Base-by-base conservation (phyloP, 768 basidiomycete genomes). In the Leccinum rimulosum region DNA sequence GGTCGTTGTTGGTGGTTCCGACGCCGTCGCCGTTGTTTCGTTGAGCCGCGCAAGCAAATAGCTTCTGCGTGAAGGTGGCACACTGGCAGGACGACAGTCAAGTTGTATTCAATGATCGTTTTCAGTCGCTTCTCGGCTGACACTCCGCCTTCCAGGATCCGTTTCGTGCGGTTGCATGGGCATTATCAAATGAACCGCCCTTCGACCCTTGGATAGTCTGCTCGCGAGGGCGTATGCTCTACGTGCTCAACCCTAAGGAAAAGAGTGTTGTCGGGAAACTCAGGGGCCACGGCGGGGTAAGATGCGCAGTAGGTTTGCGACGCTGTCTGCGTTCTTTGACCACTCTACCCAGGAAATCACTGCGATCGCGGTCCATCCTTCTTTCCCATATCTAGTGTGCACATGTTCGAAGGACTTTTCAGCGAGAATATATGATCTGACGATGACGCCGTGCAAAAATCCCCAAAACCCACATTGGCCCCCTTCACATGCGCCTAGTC, bases 401-500 rank as follows among this genome's bases (percentile, higher is more conserved):
- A 88, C 87, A 2, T 89, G 89, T 14, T 90, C 90, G 0, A 76
- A 85, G 47, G 90, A 93, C 69, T 83, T 82, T 64, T 82, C 88
- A 0, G 79, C 84, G 6, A 78, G 91, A 30, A 80, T 93, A 51
- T 91, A 91, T 57, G 84, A 91, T 66, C 77, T 91, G 4, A 74
- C 74, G 17, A 59, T 69, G 50, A 68, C 70, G 14, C 70, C 74
- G 3, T 61, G 73, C 38, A 59, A 75, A 31, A 54, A 31, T 27
- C 75, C 77, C 2, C 73, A 75, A 38, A 88, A 91, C 64, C 84
- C 84, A 7, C 77, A 69, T 62, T 89, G 86, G 88, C 80, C 81
- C 3, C 77, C 86, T 6, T 74, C 74, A 33, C 74, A 60, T 9
- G 58, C 64, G 12, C 80, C 79, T 3, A 87, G 85, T 65, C 74